Evolutionary conservation across 306 rosid genomes (phyloP).

Genomic region (Vigna hirtella): DNA sequence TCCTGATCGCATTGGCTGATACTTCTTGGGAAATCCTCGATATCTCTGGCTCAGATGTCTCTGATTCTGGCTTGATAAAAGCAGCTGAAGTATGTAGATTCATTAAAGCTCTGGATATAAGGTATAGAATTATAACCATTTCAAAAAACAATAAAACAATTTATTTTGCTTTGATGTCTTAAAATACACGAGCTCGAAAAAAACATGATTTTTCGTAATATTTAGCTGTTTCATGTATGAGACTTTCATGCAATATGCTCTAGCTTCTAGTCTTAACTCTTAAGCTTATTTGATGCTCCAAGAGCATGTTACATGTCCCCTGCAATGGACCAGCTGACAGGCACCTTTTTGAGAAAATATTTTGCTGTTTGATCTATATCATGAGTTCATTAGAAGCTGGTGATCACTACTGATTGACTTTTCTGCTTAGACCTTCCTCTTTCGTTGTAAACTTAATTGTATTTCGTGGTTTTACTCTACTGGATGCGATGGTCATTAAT

Average conservation of each 20-base stretch:
- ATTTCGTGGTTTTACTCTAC: constrained; percentile 33
- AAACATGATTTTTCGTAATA: not conserved
- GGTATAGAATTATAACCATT: constrained; percentile 52
- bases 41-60: constrained; percentile 85
- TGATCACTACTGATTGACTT: constrained; percentile 8
- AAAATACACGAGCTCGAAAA: not conserved
- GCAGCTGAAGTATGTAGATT: constrained; percentile 66
- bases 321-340: not conserved
- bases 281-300: constrained; percentile 23
- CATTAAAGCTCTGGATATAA: constrained; percentile 81
- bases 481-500: constrained; percentile 14
- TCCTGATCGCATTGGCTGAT: constrained; percentile 76
- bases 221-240: constrained; percentile 3
- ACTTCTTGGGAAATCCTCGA: constrained; percentile 83
- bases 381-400: not conserved
- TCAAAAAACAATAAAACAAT: not conserved
- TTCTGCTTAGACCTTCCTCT: constrained; percentile 35
- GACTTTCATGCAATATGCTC: constrained; percentile 12
- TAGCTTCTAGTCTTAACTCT: constrained; percentile 12
- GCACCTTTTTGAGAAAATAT: not conserved
- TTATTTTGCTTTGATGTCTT: constrained; percentile 3
- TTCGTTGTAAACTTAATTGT: constrained; percentile 16
- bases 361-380: not conserved
- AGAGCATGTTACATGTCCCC: constrained; percentile 11
- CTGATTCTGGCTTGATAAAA: constrained; percentile 75